Evolutionary conservation across 2,329 filamentous ascomycete genomes (phyloP).

Genomic region (Botrytis galanthina): DNA sequence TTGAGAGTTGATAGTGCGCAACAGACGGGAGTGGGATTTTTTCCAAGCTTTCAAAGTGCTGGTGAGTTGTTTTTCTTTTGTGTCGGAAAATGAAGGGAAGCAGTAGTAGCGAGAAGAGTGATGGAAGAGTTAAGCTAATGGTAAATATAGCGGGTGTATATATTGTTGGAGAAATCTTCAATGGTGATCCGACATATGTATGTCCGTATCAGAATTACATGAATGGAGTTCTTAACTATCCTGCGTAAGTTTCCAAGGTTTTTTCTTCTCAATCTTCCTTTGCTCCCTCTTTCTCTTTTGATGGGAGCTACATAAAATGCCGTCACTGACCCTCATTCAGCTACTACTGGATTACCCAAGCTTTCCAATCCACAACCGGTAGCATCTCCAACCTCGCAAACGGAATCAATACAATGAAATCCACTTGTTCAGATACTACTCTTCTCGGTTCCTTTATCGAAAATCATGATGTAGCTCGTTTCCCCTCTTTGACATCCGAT

Average conservation of each 20-base stretch:
- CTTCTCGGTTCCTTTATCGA: constrained; percentile 45
- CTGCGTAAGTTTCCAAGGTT: constrained; percentile 34
- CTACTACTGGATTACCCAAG: constrained; percentile 39
- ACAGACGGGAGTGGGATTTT: constrained; percentile 52
- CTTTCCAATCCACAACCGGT: constrained; percentile 33
- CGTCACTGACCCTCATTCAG: background rate
- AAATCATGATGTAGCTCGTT: constrained; percentile 35
- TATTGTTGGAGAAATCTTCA: constrained; percentile 58
- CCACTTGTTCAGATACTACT: constrained; percentile 39
- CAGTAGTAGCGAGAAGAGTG: background rate
- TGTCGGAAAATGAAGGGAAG: no score
- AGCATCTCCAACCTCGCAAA: constrained; percentile 36
- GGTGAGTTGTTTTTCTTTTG: constrained; percentile 29
- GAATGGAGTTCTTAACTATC: constrained; percentile 61
- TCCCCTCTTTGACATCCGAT: constrained; percentile 32
- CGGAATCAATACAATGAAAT: constrained; percentile 34
- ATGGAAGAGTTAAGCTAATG: background rate
- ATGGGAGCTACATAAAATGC: no score
- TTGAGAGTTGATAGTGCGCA: constrained; percentile 51
- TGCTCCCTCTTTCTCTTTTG: background rate
- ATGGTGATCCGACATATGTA: constrained; percentile 52
- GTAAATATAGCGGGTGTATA: constrained; percentile 52
- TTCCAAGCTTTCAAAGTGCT: constrained; percentile 49
- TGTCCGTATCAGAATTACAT: constrained; percentile 54
- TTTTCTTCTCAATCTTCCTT: background rate